Conservation (phyloP, 768 basidiomycete genomes). For the Lanmaoa pseudosensibilis region DNA sequence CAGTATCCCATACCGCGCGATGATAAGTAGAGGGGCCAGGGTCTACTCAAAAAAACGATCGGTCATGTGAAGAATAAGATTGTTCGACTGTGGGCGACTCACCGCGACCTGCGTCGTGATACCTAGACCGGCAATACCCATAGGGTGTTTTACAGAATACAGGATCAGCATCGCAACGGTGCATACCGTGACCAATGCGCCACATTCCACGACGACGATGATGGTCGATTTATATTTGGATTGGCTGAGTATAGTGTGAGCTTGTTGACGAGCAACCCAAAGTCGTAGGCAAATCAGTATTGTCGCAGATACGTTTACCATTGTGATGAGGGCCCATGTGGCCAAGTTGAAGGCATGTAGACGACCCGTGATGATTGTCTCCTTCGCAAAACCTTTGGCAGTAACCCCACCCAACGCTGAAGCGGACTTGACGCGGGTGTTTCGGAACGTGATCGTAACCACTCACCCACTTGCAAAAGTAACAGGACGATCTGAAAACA, state of each 20-base stretch:
- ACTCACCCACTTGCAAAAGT: conserved; percentile 18
- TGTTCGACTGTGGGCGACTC: background rate
- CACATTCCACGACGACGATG: conserved; percentile 23
- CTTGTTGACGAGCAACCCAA: conserved; percentile 10
- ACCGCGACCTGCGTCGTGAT: conserved; percentile 23
- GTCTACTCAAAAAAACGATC: conserved; percentile 2
- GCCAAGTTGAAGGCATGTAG: conserved; percentile 6
- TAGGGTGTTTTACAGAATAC: background rate
- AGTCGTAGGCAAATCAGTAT: conserved; percentile 16
- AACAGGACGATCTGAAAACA: conserved; percentile 13
- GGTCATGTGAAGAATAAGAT: background rate
- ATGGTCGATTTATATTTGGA: conserved; percentile 21
- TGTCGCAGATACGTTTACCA: conserved; percentile 20
- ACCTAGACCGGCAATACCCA: conserved; percentile 17
- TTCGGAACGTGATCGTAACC: background rate
- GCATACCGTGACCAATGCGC: conserved; percentile 18
- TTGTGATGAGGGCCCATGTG: conserved; percentile 19
- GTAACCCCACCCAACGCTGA: conserved; percentile 12
- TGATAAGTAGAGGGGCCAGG: conserved; percentile 16
- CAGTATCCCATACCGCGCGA: conserved; percentile 17
- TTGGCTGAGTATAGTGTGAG: background rate
- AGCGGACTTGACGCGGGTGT: background rate
- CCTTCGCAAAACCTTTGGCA: conserved; percentile 9
- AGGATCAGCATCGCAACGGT: conserved; percentile 17
- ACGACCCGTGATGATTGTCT: background rate